Base-by-base conservation (phyloP, 306 rosid species). In the Psophocarpus tetragonolobus region DNA sequence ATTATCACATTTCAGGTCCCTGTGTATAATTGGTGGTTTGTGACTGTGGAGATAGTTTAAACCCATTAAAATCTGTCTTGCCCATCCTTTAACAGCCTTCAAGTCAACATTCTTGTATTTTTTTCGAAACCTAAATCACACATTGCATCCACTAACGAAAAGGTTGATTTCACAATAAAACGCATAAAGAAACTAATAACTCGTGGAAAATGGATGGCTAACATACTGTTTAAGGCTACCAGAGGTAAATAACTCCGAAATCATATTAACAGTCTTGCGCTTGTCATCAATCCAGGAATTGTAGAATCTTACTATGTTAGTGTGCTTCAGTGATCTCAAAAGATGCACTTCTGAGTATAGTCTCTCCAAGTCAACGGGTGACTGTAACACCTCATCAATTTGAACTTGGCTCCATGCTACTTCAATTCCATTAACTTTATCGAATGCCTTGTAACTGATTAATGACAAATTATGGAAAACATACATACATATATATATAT, bases 271-370 rank as follows among this genome's bases (percentile, higher is more conserved):
- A 29, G 39, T 60, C 20, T 13, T 29, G 11, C 15, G 67, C 41
- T 60, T 60, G 20, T 27, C 89, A 85, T 91, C 96, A 73, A 91
- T 88, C 98, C 98, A 93, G 6, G 98, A 90, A 84, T 87, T 85
- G 57, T 85, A 87, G 84, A 93, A 90, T 84, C 78, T 90, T 41
- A 93, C 82, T 50, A 93, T 91, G 66, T 90, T 88, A 47, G 83
- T 84, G 68, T 93, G 95, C 68, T 82, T 85, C 77, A 93, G 75
- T 15, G 91, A 84, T 77, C 85, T 88, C 82, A 93, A 85, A 44
- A 93, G 86, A 85, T 83, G 96, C 58, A 93, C 98, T 81, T 93
- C 98, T 41, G 96, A 90, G 73, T 90, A 82, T 84, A 93, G 73
- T 78, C 92, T 91, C 71, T 60, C 67, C 30, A 32, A 10, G 39